A percentile compares a stretch with the other conserved stretches of the same genome.
Conservation (phyloP, 345 rosid genomes). For the Salix brachista region DNA sequence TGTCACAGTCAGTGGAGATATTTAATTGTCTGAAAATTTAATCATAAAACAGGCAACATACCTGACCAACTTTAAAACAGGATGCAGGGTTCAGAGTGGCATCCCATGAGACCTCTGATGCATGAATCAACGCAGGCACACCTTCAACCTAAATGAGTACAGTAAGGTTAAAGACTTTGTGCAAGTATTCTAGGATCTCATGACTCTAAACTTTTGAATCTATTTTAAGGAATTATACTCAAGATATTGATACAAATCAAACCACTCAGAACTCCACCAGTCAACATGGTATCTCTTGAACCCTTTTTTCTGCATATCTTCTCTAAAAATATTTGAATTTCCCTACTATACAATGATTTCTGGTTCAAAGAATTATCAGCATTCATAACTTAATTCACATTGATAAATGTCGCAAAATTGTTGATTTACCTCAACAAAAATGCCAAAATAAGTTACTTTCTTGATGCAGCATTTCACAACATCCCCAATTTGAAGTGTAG, state of each 20-base stretch:
- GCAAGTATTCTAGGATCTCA: neutral
- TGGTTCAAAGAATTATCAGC: neutral
- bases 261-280: neutral
- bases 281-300: neutral
- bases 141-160: constrained; percentile 65
- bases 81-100: constrained; percentile 85
- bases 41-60: constrained; percentile 21
- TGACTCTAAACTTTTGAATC: neutral
- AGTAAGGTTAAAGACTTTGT: neutral
- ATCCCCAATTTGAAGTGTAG: constrained; percentile 85
- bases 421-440: constrained; percentile 76
- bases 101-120: constrained; percentile 94
- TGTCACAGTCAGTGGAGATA: neutral
- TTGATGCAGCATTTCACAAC: constrained; percentile 79
- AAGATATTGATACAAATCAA: neutral
- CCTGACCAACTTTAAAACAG: constrained; percentile 86
- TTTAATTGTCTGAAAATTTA: constrained; percentile 3
- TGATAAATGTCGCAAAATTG: neutral
- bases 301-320: neutral
- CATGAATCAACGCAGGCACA: constrained; percentile 86
- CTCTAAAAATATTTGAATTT: neutral
- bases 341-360: neutral
- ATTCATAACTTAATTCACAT: neutral
- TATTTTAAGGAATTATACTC: neutral
- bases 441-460: constrained; percentile 86